Conservation (phyloP, 495 filamentous ascomycete species). For the Annulohypoxylon maeteangense region DNA sequence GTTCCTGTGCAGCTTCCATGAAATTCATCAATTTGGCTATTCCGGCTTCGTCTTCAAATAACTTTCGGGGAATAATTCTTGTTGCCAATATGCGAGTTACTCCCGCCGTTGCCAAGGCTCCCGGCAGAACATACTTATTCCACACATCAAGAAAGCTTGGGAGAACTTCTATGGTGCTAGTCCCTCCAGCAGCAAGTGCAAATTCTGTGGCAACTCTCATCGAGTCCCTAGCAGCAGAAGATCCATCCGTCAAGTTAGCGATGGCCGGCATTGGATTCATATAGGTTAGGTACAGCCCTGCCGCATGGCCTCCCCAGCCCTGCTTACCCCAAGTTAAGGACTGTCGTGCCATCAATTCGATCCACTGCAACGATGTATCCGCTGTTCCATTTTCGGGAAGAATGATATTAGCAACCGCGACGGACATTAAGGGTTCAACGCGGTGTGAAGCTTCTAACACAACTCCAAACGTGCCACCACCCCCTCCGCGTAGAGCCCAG, state of each 20-base stretch:
- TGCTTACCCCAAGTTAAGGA: constrained; percentile 56
- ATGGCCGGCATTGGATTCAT: constrained; percentile 52
- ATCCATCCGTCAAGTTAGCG: constrained; percentile 33
- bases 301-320: constrained; percentile 61
- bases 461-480: constrained; percentile 66
- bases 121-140: constrained; percentile 51
- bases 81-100: constrained; percentile 47
- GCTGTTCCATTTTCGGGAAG: constrained; percentile 45
- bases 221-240: constrained; percentile 44
- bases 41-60: constrained; percentile 38
- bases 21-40: constrained; percentile 40
- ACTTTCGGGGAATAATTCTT: constrained; percentile 50
- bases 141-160: constrained; percentile 51
- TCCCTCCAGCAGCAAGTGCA: constrained; percentile 47
- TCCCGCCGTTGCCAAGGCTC: constrained; percentile 46
- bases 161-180: constrained; percentile 47
- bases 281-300: constrained; percentile 51
- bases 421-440: constrained; percentile 49
- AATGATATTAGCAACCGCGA: constrained; percentile 53
- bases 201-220: constrained; percentile 47
- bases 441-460: constrained; percentile 60
- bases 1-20: constrained; percentile 21
- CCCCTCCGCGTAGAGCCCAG: constrained; percentile 70
- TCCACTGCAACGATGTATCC: constrained; percentile 46
- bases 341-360: constrained; percentile 55